phyloP scores from a whole-genome alignment of 345 rosid genomes.

The Populus davidiana region DNA sequence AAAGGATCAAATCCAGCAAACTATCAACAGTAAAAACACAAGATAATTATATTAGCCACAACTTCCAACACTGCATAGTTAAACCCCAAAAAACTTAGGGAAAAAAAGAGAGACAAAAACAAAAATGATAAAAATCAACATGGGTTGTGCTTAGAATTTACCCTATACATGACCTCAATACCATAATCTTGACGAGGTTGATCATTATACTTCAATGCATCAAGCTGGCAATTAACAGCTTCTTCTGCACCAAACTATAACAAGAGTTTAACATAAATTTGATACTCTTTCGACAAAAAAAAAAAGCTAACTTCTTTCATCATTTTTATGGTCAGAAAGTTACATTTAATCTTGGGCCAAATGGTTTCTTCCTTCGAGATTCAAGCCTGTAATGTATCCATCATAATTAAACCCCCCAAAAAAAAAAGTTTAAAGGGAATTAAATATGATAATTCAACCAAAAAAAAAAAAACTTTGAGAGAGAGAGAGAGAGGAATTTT shows the following conservation, averaged over 20 bases:
- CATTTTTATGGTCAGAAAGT: conserved; percentile 6
- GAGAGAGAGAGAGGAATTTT: too few relatives aligned
- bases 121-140: not conserved
- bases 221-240: conserved; percentile 74
- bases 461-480: not conserved
- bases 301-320: not conserved
- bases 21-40: conserved; percentile 33
- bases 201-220: conserved; percentile 79
- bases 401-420: too few relatives aligned
- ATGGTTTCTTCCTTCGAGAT: conserved; percentile 78
- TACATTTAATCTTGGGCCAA: conserved; percentile 87
- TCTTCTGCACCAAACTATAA: conserved; percentile 90
- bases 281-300: conserved; percentile 3
- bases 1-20: conserved; percentile 98
- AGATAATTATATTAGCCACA: not conserved
- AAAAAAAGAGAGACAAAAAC: too few relatives aligned
- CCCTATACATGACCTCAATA: conserved; percentile 90
- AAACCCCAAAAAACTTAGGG: too few relatives aligned
- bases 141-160: conserved; percentile 19
- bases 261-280: conserved; percentile 19
- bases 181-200: conserved; percentile 88
- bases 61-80: too few relatives aligned
- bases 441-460: not conserved
- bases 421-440: not conserved
- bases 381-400: conserved; percentile 61